These are phyloP conservation scores for Calocera cornea DNA, from an alignment of 768 basidiomycete genomes.

Conservation along the genomic window DNA sequence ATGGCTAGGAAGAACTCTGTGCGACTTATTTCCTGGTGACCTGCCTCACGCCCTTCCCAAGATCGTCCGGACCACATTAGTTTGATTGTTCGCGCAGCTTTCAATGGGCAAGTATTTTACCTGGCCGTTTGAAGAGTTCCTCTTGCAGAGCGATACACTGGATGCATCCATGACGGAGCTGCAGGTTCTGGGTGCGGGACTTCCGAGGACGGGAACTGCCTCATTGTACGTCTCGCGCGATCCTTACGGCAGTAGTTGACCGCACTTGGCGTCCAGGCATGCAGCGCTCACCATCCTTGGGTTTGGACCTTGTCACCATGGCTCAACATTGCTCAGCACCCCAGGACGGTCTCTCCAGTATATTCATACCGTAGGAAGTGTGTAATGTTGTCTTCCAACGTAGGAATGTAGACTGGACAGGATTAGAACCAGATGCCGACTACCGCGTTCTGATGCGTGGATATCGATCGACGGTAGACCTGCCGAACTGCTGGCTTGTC, in stretches of 20 bases:
- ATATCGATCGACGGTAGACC: background rate
- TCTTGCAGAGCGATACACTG: background rate
- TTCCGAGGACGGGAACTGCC: background rate
- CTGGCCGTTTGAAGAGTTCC: background rate
- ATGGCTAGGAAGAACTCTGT: no score
- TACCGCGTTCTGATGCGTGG: background rate
- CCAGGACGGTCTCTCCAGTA: background rate
- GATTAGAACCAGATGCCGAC: background rate
- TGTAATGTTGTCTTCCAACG: background rate
- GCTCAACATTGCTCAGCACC: background rate
- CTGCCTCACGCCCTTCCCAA: no score
- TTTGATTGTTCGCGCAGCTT: no score
- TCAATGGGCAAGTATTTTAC: background rate
- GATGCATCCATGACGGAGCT: background rate
- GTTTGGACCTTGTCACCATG: background rate
- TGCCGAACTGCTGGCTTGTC: background rate
- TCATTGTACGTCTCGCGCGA: background rate
- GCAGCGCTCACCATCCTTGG: background rate
- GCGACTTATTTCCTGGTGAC: no score
- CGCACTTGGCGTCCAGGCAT: background rate
- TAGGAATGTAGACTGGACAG: background rate
- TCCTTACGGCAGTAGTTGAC: background rate
- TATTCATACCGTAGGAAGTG: background rate
- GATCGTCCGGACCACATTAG: no score
- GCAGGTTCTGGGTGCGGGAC: background rate